Evolutionary conservation across 306 rosid species (phyloP), one percentile per base, ranked within the genome.

Genomic region (Rubus idaeus): DNA sequence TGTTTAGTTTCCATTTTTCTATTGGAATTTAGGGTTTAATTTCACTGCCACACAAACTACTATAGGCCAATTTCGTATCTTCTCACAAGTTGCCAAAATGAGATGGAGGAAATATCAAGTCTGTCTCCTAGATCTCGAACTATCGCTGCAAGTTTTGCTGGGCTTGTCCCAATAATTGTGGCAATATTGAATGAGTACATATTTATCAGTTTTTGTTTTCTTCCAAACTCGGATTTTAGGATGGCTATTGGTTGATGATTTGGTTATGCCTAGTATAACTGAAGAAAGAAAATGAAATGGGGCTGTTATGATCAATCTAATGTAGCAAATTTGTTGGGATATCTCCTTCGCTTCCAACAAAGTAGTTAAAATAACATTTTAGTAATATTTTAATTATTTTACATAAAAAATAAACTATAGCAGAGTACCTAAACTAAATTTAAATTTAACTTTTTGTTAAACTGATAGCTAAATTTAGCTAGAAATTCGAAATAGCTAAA

Each of bases 51-150:
- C 68, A 57, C 40, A 41, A 56, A 56, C 21, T 13, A 3, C 26
- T 35, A 20, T 47, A 6, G 4, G 7, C 14, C 40, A 40, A 10
- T 51, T 35, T 37, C 26, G 47, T 71, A 37, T 51, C 61, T 16
- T n/a, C 42, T 62, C 75, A 53, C 50, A 10, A 71, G 39, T 53
- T 7, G 67, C 51, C 67, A 53, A 41, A 23, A 41, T 55, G 52
- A n/a, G 76, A 4, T 55, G 4, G 7, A 56, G 53, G 64, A 71
- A 52, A 73, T 73, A 73, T 73, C 53, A 58, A 23, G 14, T n/a
- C 9, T 73, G 76, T 73, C 76, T 21, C 67, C 76, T 13, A 16
- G 18, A 52, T 49, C 63, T 71, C 62, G 8, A 71, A 39, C 7
- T 40, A 2, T 39, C 18, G 7, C 39, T 53, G 20, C 12, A 40